Evolutionary conservation across 352 stramenopile species (phyloP).

Genomic region (Phytophthora cryptogea): DNA sequence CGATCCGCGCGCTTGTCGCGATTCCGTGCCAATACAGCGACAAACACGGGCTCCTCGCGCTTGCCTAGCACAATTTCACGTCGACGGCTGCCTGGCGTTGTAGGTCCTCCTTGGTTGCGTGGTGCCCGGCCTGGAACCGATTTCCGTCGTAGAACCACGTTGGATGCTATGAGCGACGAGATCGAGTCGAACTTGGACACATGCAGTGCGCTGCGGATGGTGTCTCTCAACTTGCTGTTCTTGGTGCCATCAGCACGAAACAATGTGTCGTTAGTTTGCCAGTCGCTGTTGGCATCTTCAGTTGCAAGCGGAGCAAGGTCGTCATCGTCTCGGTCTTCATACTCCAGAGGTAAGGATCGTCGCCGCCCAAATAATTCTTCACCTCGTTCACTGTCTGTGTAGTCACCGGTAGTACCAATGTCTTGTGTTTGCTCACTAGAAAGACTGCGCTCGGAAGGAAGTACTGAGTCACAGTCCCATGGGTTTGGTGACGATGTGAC

Average conservation of each 20-base stretch:
- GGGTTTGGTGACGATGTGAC: constrained; percentile 35
- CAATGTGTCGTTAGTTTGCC: constrained; percentile 75
- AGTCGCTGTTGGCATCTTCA: constrained; percentile 49
- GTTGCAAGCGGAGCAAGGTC: constrained; percentile 7
- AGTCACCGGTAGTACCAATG: neutral
- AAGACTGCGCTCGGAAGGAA: constrained; percentile 50
- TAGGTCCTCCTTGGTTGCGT: constrained; percentile 15
- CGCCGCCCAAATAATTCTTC: constrained; percentile 20
- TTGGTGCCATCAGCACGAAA: constrained; percentile 88
- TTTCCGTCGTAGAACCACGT: constrained; percentile 69
- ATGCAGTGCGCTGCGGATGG: constrained; percentile 74
- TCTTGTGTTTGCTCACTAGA: constrained; percentile 48
- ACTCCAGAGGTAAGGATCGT: constrained; percentile 11
- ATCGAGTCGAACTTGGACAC: constrained; percentile 92
- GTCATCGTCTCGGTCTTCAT: constrained; percentile 21
- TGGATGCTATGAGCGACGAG: constrained; percentile 83
- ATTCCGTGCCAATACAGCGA: constrained; percentile 54
- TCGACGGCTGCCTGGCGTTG: constrained; percentile 10
- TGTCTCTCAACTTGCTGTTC: constrained; percentile 87
- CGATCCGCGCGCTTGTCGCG: constrained; percentile 16
- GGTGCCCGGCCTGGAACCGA: constrained; percentile 24
- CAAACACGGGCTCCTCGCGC: constrained; percentile 59
- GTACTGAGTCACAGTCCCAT: constrained; percentile 73
- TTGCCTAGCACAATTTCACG: constrained; percentile 73
- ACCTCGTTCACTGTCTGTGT: constrained; percentile 16